These are phyloP conservation scores for Nosema granulosis DNA, from an alignment of 371 early-diverging fungal genomes.

Conservation along the genomic window DNA sequence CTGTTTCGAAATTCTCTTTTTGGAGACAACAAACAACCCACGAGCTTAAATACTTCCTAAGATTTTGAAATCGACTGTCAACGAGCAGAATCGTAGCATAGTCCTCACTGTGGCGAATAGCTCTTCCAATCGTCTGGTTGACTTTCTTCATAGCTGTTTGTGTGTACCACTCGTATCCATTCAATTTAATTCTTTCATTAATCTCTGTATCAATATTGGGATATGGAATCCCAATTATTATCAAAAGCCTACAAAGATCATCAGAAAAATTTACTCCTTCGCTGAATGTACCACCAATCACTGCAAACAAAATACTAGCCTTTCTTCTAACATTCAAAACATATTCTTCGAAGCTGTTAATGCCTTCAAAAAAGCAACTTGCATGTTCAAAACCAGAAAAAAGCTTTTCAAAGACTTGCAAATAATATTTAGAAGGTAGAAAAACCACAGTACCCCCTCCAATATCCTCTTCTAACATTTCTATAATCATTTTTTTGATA, in stretches of 20 bases:
- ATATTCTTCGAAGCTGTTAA: conserved; percentile 40
- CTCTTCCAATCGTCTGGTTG: conserved; percentile 83
- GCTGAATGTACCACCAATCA: conserved; percentile 88
- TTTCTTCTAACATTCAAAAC: conserved; percentile 8
- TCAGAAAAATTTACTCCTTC: conserved; percentile 84
- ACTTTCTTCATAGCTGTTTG: conserved; percentile 75
- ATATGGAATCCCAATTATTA: conserved; percentile 81
- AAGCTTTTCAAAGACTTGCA: conserved; percentile 46
- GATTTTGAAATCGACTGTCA: conserved; percentile 68
- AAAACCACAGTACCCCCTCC: conserved; percentile 65
- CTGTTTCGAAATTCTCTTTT: too few relatives aligned
- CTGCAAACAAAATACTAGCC: conserved; percentile 76
- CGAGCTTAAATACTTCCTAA: conserved; percentile 49
- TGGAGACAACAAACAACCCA: too few relatives aligned
- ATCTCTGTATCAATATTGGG: conserved; percentile 75
- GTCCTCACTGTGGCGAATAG: conserved; percentile 79
- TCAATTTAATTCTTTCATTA: conserved; percentile 64
- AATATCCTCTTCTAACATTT: conserved; percentile 40
- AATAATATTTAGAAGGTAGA: conserved; percentile 64
- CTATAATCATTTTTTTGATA: conserved; percentile 31
- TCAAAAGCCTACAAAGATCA: conserved; percentile 68
- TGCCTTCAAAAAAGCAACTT: conserved; percentile 57
- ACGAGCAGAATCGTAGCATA: conserved; percentile 70
- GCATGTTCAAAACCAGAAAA: conserved; percentile 3
- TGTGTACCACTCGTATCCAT: conserved; percentile 54